Evolutionary conservation across 768 basidiomycete species (phyloP).

Genomic region (Psilocybe cyanescens): DNA sequence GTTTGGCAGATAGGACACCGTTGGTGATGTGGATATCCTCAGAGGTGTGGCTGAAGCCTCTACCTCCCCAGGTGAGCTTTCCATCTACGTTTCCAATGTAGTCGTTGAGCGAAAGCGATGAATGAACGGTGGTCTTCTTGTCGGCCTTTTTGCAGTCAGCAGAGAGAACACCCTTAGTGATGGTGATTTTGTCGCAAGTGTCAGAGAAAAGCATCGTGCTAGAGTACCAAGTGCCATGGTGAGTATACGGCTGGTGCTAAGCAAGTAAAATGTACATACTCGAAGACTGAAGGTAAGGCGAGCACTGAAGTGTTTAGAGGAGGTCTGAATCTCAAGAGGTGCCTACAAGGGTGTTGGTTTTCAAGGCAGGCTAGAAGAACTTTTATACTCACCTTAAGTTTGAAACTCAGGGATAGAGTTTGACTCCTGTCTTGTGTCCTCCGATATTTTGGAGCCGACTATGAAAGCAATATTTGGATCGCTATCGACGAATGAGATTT

Average conservation of each 20-base stretch:
- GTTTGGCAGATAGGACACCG: conserved; percentile 18
- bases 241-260: not conserved
- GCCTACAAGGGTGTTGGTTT: not conserved
- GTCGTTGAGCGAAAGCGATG: conserved; percentile 20
- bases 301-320: not conserved
- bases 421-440: too few species aligned
- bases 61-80: conserved; percentile 18
- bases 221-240: not conserved
- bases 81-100: conserved; percentile 22
- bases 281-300: not conserved
- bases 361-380: too few species aligned
- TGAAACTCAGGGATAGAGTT: too few species aligned
- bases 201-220: conserved; percentile 21
- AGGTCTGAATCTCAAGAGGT: not conserved
- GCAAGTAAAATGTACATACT: not conserved
- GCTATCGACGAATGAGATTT: not conserved
- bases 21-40: conserved; percentile 18
- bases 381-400: too few species aligned
- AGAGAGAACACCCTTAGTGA: conserved; percentile 20
- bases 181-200: conserved; percentile 17
- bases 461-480: not conserved
- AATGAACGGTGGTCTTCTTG: conserved; percentile 17
- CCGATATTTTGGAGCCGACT: not conserved
- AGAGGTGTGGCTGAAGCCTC: conserved; percentile 20
- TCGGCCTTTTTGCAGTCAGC: conserved; percentile 21